Evolutionary conservation across 1,139 yeast genomes (phyloP), one percentile per base, ranked within the genome.

Genomic region (Barnettozyma hawaiiensis): DNA sequence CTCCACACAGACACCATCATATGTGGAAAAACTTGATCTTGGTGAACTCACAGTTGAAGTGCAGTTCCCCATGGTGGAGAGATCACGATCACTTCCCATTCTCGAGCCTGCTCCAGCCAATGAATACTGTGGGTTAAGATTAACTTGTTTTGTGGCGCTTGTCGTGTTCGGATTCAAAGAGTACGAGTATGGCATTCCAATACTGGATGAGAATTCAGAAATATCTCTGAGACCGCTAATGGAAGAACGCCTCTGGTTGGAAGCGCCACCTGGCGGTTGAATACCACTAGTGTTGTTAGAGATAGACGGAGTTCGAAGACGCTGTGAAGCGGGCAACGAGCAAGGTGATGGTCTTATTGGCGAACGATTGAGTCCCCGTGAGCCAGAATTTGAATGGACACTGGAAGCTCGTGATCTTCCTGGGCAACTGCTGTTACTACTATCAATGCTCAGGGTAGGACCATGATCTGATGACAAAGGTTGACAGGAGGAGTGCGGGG

Each of bases 101-200:
- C 40, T 23, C 6, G 37, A 14, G 5, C 34, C 26, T 16, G 42
- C 34, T 5, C 39, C 20, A 8, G 18, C 29, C 19, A 36, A 7
- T 4, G 34, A 27, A 19, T 32, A 36, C n/a, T 41, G 43, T 3
- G 36, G 16, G 15, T 37, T 41, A 12, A 36, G 18, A 26, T 28
- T 15, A 6, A n/a, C 28, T 3, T 4, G 33, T 31, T 19, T 31
- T 10, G 14, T 10, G 9, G 21, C 4, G 21, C 21, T 31, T 5
- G 21, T 14, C 4, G 21, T 16, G 21, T 16, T 21, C 8, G 29
- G 11, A 29, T 20, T 36, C 23, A 33, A 2, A 14, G 42, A 14
- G 33, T 44, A 42, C 2, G 49, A 14, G 35, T 52, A 53, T 2
- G 57, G 58, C 50, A 47, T 46, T 2, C 57, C 57, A 7, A 52